A percentile compares a stretch with the other conserved stretches of the same genome.
These are phyloP conservation scores for Carpinus viminea DNA, from an alignment of 306 rosid genomes.

Conservation along the genomic window DNA sequence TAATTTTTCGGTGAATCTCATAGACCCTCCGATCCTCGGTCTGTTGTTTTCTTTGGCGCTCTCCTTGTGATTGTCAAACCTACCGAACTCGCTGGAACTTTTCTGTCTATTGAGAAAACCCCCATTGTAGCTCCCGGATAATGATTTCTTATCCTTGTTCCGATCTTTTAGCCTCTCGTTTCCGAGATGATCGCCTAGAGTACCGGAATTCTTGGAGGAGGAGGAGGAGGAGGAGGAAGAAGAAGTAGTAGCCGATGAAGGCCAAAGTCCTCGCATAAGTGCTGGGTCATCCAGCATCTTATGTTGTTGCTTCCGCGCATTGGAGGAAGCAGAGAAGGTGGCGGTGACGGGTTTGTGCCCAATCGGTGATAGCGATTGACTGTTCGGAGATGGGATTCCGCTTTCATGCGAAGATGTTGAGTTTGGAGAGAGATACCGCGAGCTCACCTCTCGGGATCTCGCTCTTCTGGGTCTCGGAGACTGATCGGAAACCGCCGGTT, in stretches of 20 bases:
- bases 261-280: conserved; percentile 58
- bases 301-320: conserved; percentile 23
- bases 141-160: conserved; percentile 2
- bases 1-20: conserved; percentile 37
- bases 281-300: conserved; percentile 39
- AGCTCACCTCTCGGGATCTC: conserved; percentile 54
- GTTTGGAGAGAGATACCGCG: conserved; percentile 46
- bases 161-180: conserved; percentile 52
- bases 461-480: conserved; percentile 46
- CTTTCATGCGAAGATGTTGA: conserved; percentile 34
- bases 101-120: conserved; percentile 31
- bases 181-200: conserved; percentile 71
- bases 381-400: conserved; percentile 29
- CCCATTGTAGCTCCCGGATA: neutral
- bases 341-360: conserved; percentile 37
- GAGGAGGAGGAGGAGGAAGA: conserved; percentile 29
- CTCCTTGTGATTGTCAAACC: conserved; percentile 32
- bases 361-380: conserved; percentile 43
- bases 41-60: conserved; percentile 49
- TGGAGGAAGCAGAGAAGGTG: neutral
- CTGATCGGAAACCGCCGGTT: conserved; percentile 28
- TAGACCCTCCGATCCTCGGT: conserved; percentile 43
- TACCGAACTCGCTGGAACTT: conserved; percentile 31
- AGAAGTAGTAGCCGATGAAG: conserved; percentile 40
- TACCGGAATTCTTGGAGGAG: conserved; percentile 34